These are phyloP conservation scores for Podospora conica DNA, from an alignment of 495 filamentous ascomycete species.

Conservation along the genomic window DNA sequence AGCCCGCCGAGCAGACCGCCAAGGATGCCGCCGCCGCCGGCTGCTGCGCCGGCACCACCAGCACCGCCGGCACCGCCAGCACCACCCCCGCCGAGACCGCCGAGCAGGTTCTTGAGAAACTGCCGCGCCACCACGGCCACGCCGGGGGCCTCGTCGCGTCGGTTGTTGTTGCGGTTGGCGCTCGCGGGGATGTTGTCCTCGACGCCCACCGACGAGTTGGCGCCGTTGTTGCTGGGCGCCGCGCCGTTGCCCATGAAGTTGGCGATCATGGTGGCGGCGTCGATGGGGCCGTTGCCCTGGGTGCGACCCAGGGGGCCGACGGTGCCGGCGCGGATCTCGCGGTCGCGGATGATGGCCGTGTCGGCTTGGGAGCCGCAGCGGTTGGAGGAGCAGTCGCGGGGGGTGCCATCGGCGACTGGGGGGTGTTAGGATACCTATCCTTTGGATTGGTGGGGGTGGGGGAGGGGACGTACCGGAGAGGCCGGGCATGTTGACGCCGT, in stretches of 20 bases:
- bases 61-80: constrained; percentile 10
- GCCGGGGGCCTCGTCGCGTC: not conserved
- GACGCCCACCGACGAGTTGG: constrained; percentile 25
- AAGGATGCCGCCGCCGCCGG: no score
- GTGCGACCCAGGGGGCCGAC: constrained; percentile 53
- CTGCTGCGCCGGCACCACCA: not conserved
- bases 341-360: constrained; percentile 50
- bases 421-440: not conserved
- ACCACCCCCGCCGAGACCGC: constrained; percentile 13
- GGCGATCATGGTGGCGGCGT: constrained; percentile 39
- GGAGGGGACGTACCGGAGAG: constrained; percentile 35
- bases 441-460: not conserved
- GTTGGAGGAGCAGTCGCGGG: constrained; percentile 49
- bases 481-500: constrained; percentile 50
- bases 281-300: constrained; percentile 49
- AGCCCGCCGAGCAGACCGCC: not conserved
- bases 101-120: constrained; percentile 19
- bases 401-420: constrained; percentile 51
- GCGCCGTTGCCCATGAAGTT: constrained; percentile 38
- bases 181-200: constrained; percentile 26
- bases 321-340: constrained; percentile 37
- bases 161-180: constrained; percentile 1
- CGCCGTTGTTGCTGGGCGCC: constrained; percentile 33
- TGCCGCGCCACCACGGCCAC: constrained; percentile 1
- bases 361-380: constrained; percentile 45